Base-by-base conservation (phyloP, 371 early-diverging fungal genomes). In the Batrachochytrium dendrobatidis region DNA sequence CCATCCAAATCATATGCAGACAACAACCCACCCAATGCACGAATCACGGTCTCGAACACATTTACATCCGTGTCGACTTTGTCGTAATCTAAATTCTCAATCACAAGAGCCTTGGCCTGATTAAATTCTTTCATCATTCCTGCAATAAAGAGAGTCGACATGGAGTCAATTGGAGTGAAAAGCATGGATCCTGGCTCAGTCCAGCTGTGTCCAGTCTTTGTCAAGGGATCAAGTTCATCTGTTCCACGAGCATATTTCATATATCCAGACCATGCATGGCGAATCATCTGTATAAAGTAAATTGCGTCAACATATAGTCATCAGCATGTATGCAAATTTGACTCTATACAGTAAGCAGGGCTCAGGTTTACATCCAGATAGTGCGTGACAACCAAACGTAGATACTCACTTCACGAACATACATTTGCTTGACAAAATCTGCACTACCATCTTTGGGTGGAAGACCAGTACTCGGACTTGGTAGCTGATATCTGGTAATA, bases 101-200 rank as follows among this genome's bases (percentile, higher is more conserved):
- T 64, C 17, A 94, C 82, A 83, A 84, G 87, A 10, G 73, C 68
- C 29, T 84, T 77, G 18, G 87, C 89, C 48, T 79, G 72, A 17
- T 72, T 43, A 66, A 85, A 95, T 58, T 90, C 91, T 0, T 79
- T 75, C 18, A 76, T 73, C 39, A 91, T 67, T 8, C 84, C 87
- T 90, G 93, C 87, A 35, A 97, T 67, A 34, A 81, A 65, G 44
- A 89, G 76, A 10, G 94, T 92, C 63, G 93, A 94, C 31, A 95
- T 68, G 2, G 91, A 69, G 62, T 95, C 95, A 3, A 91, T 74
- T 58, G 90, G 81, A 34, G 90, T 91, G 35, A 92, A 75, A n/a
- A n/a, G n/a, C n/a, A n/a, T n/a, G n/a, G n/a, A n/a, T 0, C 90
- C 89, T 58, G 88, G 76, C 53, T 71, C 63, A 53, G 75, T 71